Conservation (phyloP, 208 protist genomes). For the Leishmania martiniquensis region DNA sequence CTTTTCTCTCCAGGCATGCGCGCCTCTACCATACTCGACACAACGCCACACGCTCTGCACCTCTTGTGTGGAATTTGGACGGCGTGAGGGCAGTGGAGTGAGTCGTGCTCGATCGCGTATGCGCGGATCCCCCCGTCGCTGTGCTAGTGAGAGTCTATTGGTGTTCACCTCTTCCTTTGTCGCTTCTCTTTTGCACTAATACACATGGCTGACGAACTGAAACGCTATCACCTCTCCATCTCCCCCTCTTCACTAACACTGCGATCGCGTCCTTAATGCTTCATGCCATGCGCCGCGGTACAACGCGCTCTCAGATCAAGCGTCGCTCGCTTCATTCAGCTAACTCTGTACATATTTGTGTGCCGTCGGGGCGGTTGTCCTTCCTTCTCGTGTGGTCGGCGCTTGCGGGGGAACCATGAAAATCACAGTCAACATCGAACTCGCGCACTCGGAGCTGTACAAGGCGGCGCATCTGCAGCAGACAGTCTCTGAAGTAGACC, state of each 20-base stretch:
- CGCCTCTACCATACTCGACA: neutral
- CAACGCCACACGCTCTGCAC: neutral
- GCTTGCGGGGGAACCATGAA: conserved; percentile 45
- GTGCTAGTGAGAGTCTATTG: neutral
- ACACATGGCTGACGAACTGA: neutral
- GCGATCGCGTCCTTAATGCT: neutral
- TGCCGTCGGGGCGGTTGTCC: neutral
- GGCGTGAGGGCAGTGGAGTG: neutral
- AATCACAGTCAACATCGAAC: conserved; percentile 82
- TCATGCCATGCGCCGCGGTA: neutral
- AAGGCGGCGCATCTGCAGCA: conserved; percentile 51
- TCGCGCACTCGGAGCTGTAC: conserved; percentile 61
- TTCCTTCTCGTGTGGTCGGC: conserved; percentile 15
- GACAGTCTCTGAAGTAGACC: conserved; percentile 52
- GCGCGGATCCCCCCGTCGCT: neutral
- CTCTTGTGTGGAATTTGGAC: neutral
- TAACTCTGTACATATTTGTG: conserved; percentile 4
- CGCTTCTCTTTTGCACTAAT: neutral
- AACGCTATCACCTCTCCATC: neutral
- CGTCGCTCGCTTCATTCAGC: neutral
- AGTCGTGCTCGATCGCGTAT: neutral
- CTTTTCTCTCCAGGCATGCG: no score
- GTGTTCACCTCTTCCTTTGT: neutral
- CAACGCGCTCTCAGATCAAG: neutral
- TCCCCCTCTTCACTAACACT: neutral